Percentiles rank a stretch among this genome's conserved stretches.
Evolutionary conservation across 1,284 basidiomycete species (phyloP).

Genomic region (Apiotrichum mycotoxinovorans): DNA sequence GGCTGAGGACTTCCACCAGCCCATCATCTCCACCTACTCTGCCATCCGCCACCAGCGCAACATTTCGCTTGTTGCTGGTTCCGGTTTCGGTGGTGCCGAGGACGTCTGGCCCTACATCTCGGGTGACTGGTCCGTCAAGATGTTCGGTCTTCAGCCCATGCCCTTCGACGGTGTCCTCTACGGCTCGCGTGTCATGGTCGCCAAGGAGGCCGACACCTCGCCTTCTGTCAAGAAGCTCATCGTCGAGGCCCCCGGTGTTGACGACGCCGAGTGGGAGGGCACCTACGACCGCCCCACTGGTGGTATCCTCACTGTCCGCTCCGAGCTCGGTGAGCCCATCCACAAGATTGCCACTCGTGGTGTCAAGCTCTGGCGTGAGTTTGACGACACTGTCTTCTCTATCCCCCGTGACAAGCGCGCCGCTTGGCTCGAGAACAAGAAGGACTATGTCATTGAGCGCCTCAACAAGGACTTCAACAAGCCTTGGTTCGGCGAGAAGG

Average conservation of each 20-base stretch:
- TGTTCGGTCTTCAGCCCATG: constrained; percentile 89
- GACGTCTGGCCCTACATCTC: constrained; percentile 97
- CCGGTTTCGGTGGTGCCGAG: constrained; percentile 91
- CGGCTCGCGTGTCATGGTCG: constrained; percentile 94
- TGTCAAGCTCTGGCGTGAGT: constrained; percentile 97
- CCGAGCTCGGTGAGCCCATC: constrained; percentile 97
- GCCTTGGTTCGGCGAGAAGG: constrained; percentile 95
- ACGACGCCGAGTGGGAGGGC: constrained; percentile 87
- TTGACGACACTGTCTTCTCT: constrained; percentile 93
- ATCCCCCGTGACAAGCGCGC: constrained; percentile 90
- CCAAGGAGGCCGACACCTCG: constrained; percentile 94
- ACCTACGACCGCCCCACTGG: constrained; percentile 93
- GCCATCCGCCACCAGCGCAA: constrained; percentile 85
- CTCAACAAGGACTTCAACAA: constrained; percentile 95
- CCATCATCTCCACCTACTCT: constrained; percentile 84
- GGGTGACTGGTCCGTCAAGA: constrained; percentile 85
- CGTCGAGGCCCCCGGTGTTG: constrained; percentile 87
- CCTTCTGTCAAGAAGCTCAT: constrained; percentile 94
- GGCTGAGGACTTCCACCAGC: constrained; percentile 98
- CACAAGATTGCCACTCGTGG: constrained; percentile 97
- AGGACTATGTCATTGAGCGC: constrained; percentile 83
- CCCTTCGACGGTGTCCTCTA: constrained; percentile 97
- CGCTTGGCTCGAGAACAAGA: constrained; percentile 81
- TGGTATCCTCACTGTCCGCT: constrained; percentile 92
- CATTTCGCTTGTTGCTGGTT: constrained; percentile 89